phyloP scores from a whole-genome alignment of 1,139 yeast species.

The Lodderomyces oxycetoniae region DNA sequence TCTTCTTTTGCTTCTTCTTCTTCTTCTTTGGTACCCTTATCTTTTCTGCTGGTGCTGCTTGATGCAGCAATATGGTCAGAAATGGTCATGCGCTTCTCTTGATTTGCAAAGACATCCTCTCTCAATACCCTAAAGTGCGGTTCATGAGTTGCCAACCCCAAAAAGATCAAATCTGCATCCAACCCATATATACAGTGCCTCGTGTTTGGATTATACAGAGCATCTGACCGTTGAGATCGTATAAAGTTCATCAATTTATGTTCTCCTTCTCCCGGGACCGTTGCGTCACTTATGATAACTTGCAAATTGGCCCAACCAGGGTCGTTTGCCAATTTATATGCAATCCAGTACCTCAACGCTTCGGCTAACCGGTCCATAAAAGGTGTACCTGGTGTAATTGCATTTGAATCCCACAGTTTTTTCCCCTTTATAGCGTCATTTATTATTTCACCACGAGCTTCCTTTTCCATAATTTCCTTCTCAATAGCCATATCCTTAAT shows the following conservation, averaged over 20 bases:
- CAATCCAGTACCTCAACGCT: slow-evolving; percentile 84
- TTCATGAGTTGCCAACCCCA: slow-evolving; percentile 93
- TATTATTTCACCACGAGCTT: slow-evolving; percentile 58
- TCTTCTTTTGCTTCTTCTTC: slow-evolving; percentile 51
- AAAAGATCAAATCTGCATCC: slow-evolving; percentile 95
- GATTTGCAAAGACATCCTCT: slow-evolving; percentile 90
- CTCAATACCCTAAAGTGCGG: slow-evolving; percentile 92
- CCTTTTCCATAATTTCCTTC: slow-evolving; percentile 46
- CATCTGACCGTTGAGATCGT: slow-evolving; percentile 78
- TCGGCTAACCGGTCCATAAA: slow-evolving; percentile 87
- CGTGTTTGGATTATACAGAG: slow-evolving; percentile 82
- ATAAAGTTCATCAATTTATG: slow-evolving; percentile 96
- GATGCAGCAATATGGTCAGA: slow-evolving; percentile 46
- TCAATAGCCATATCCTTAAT: slow-evolving; percentile 49
- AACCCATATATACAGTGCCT: slow-evolving; percentile 93
- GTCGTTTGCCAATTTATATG: slow-evolving; percentile 79
- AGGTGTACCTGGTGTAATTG: slow-evolving; percentile 99
- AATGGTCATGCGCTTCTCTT: slow-evolving; percentile 42
- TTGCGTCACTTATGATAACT: slow-evolving; percentile 87
- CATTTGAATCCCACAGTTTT: slow-evolving; percentile 81
- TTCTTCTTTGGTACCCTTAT: slow-evolving; percentile 58
- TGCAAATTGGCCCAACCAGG: slow-evolving; percentile 87
- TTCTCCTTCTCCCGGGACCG: slow-evolving; percentile 99
- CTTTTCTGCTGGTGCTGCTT: too few relatives aligned
- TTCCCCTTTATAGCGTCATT: slow-evolving; percentile 59